These are phyloP conservation scores for Phoma sp. DNA, from an alignment of 2,329 filamentous ascomycete genomes.

Conservation along the genomic window DNA sequence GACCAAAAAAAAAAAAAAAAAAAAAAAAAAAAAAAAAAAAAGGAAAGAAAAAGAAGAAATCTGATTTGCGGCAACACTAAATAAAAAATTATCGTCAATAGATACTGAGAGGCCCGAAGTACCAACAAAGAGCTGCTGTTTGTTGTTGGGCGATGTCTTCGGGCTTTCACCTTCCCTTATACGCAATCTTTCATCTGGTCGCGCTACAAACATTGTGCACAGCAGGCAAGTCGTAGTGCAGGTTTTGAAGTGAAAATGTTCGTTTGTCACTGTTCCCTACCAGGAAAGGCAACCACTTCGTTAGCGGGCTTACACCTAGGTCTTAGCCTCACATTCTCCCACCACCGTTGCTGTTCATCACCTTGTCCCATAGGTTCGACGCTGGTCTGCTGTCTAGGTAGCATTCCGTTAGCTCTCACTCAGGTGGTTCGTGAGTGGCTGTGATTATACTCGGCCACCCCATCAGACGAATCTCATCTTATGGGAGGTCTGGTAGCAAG, in stretches of 20 bases:
- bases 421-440: neutral
- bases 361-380: no score
- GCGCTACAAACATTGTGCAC: neutral
- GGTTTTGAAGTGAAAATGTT: neutral
- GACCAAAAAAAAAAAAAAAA: no score
- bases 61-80: no score
- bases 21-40: no score
- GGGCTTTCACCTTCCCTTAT: neutral
- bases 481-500: neutral
- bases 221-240: neutral
- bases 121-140: neutral
- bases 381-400: no score
- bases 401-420: no score
- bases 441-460: neutral
- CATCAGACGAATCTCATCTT: conserved; percentile 7
- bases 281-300: conserved; percentile 5
- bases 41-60: no score
- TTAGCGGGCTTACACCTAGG: conserved; percentile 10
- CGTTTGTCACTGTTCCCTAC: conserved; percentile 7
- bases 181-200: neutral
- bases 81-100: no score
- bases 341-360: neutral
- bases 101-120: no score
- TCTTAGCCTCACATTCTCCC: neutral
- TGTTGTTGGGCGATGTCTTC: neutral